These are phyloP conservation scores for Pinus albicaulis DNA, from an alignment of 75 land plant species.

Conservation along the genomic window DNA sequence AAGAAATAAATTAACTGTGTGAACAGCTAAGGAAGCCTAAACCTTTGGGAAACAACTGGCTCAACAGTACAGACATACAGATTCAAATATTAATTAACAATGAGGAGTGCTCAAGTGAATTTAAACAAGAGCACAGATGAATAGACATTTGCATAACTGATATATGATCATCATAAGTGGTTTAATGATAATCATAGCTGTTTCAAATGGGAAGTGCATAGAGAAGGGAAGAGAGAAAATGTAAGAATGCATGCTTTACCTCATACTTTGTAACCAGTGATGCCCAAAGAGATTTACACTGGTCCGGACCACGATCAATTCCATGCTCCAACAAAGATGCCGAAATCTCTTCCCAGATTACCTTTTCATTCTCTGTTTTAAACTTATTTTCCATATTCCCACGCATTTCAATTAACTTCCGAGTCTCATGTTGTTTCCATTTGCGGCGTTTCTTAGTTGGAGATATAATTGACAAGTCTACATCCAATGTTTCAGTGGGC, in stretches of 20 bases:
- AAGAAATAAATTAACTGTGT: background rate
- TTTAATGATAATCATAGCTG: background rate
- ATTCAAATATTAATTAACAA: background rate
- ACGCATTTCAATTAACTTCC: slow-evolving; percentile 63
- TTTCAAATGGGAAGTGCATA: background rate
- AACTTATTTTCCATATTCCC: slow-evolving; percentile 54
- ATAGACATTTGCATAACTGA: background rate
- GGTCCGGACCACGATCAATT: slow-evolving; percentile 58
- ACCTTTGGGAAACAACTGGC: background rate
- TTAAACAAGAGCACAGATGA: background rate
- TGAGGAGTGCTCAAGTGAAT: background rate
- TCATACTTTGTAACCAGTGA: slow-evolving; percentile 81
- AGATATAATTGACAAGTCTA: background rate
- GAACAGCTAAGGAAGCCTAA: background rate
- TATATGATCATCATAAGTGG: background rate
- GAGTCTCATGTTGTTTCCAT: slow-evolving; percentile 77
- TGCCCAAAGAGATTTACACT: slow-evolving; percentile 94
- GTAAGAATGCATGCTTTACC: slow-evolving; percentile 34
- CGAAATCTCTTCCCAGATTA: slow-evolving; percentile 86
- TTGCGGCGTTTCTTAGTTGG: slow-evolving; percentile 45
- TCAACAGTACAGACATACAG: background rate
- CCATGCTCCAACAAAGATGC: slow-evolving; percentile 41
- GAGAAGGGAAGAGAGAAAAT: background rate
- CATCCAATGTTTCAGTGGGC: background rate
- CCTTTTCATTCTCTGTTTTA: slow-evolving; percentile 54